phyloP scores from a whole-genome alignment of 2,329 filamentous ascomycete species.

The Alternaria sp. region DNA sequence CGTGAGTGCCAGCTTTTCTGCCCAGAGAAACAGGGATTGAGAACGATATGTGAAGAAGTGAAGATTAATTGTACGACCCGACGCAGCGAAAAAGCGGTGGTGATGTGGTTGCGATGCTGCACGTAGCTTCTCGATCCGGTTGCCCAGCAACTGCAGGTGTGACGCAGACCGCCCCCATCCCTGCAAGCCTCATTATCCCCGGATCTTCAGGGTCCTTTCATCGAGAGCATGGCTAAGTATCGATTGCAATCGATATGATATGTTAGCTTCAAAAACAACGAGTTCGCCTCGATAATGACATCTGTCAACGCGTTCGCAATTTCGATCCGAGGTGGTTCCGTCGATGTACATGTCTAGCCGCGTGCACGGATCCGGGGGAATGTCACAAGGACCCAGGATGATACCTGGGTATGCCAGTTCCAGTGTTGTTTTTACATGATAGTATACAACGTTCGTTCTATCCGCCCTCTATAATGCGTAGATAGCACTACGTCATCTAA shows the following conservation, averaged over 20 bases:
- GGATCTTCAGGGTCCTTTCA: slow-evolving; percentile 7
- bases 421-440: neutral
- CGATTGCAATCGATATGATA: neutral
- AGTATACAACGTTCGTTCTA: neutral
- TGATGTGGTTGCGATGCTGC: slow-evolving; percentile 33
- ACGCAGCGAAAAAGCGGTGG: slow-evolving; percentile 35
- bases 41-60: slow-evolving; percentile 2
- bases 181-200: slow-evolving; percentile 19
- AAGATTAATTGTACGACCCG: slow-evolving; percentile 14
- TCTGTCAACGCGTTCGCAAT: slow-evolving; percentile 1
- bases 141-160: slow-evolving; percentile 29
- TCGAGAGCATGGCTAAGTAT: neutral
- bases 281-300: neutral
- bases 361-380: neutral
- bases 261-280: neutral
- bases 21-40: neutral
- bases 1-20: neutral
- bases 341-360: neutral
- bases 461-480: neutral
- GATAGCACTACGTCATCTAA: neutral
- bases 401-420: neutral
- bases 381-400: neutral
- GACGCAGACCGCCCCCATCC: slow-evolving; percentile 28
- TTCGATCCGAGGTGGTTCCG: slow-evolving; percentile 1
- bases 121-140: slow-evolving; percentile 37